Percentiles rank a stretch among this genome's conserved stretches.
Conservation (phyloP, 2,329 filamentous ascomycete species). For the Mycosphaerella sp. region DNA sequence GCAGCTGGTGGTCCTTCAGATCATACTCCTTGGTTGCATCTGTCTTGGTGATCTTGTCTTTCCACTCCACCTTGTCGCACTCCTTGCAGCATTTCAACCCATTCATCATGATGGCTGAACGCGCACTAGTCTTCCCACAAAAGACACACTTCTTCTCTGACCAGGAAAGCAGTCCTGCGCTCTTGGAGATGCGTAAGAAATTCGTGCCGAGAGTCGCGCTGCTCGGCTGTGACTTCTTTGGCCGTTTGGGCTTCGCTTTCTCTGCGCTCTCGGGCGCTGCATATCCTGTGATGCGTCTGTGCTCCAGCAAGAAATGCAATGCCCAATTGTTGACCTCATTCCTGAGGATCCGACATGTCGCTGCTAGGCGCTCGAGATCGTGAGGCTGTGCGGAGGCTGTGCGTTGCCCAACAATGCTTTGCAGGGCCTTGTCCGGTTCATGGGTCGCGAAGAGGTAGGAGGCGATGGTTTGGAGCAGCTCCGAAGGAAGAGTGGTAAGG, state of each 20-base stretch:
- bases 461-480: constrained; percentile 28
- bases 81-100: constrained; percentile 26
- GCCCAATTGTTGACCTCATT: constrained; percentile 27
- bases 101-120: constrained; percentile 28
- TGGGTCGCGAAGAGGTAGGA: constrained; percentile 27
- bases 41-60: constrained; percentile 30
- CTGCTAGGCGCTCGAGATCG: constrained; percentile 22
- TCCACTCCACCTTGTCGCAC: constrained; percentile 29
- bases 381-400: constrained; percentile 1
- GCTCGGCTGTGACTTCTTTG: not conserved
- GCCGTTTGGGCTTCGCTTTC: constrained; percentile 3
- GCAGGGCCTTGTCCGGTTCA: constrained; percentile 18
- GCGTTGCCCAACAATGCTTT: not conserved
- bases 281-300: constrained; percentile 23
- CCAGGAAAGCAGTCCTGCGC: constrained; percentile 24
- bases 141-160: constrained; percentile 26
- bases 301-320: constrained; percentile 23
- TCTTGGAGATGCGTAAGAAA: constrained; percentile 9
- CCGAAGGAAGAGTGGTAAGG: constrained; percentile 24
- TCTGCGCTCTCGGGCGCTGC: not conserved
- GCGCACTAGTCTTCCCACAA: constrained; percentile 26
- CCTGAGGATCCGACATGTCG: constrained; percentile 22
- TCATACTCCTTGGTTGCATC: constrained; percentile 22
- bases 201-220: constrained; percentile 4
- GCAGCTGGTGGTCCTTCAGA: constrained; percentile 23